phyloP scores from a whole-genome alignment of 192 early-diverging fungal species.

The Allomyces javanicus region DNA sequence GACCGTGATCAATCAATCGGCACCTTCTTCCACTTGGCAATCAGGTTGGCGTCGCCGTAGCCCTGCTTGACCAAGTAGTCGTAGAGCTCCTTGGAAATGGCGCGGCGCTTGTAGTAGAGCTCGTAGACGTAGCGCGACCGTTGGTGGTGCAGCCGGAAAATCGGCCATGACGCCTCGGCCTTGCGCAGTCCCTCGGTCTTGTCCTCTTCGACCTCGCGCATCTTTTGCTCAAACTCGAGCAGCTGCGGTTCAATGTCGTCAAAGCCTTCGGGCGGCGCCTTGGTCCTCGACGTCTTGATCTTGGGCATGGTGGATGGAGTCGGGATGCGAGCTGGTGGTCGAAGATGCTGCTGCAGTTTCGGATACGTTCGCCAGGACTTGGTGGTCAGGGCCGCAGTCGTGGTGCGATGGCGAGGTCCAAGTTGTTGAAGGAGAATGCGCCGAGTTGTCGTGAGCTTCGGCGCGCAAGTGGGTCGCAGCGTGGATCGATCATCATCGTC shows the following conservation, averaged over 20 bases:
- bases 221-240: constrained; percentile 69
- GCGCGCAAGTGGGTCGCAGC: too few species aligned
- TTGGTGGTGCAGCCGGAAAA: constrained; percentile 93
- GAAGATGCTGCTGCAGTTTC: too few species aligned
- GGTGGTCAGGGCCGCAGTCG: too few species aligned
- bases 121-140: constrained; percentile 93
- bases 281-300: constrained; percentile 51
- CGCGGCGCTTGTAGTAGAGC: constrained; percentile 83
- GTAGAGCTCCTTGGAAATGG: constrained; percentile 80
- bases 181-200: constrained; percentile 82
- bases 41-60: constrained; percentile 78
- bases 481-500: too few species aligned
- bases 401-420: too few species aligned
- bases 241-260: constrained; percentile 89
- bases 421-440: too few species aligned
- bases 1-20: not conserved
- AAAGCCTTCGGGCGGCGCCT: constrained; percentile 81
- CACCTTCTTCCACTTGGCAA: constrained; percentile 97
- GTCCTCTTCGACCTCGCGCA: constrained; percentile 98
- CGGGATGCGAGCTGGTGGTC: too few species aligned
- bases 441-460: too few species aligned
- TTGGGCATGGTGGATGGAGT: constrained; percentile 41
- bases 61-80: constrained; percentile 79
- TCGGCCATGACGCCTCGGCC: constrained; percentile 78
- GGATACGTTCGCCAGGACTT: too few species aligned